Conservation (phyloP, 2,329 filamentous ascomycete genomes). For the Shiraia bambusicola region DNA sequence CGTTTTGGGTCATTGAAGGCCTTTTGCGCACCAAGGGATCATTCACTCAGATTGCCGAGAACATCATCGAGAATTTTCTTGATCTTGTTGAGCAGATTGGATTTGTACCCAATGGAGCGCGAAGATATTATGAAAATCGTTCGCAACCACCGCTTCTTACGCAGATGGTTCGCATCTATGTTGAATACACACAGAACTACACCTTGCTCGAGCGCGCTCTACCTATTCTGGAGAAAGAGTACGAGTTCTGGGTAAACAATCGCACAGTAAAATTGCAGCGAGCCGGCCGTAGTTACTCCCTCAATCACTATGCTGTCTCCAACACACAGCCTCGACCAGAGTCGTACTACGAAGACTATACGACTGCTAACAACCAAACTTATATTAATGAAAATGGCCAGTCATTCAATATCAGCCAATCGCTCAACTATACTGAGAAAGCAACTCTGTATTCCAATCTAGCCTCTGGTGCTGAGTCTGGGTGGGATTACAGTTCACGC, state of each 20-base stretch:
- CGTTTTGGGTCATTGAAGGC: conserved; percentile 68
- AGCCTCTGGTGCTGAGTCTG: conserved; percentile 65
- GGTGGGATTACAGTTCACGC: conserved; percentile 64
- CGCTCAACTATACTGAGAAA: conserved; percentile 57
- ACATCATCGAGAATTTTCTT: conserved; percentile 70
- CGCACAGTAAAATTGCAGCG: conserved; percentile 57
- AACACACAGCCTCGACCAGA: conserved; percentile 69
- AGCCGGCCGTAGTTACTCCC: conserved; percentile 52
- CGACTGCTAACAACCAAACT: conserved; percentile 64
- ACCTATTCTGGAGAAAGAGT: conserved; percentile 63
- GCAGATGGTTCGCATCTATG: conserved; percentile 65
- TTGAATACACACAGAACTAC: conserved; percentile 66
- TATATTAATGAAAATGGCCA: conserved; percentile 62
- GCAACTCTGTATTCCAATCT: conserved; percentile 61
- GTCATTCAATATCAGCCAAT: conserved; percentile 56
- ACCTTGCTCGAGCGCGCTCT: conserved; percentile 61
- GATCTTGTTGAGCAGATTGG: conserved; percentile 66
- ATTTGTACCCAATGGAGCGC: conserved; percentile 69
- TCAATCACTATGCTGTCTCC: conserved; percentile 62
- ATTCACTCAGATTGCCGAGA: conserved; percentile 63
- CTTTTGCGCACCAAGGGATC: conserved; percentile 64
- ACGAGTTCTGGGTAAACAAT: conserved; percentile 64
- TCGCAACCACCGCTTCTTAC: conserved; percentile 67
- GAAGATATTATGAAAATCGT: conserved; percentile 67
- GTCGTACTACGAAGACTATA: conserved; percentile 66